Base-by-base conservation (phyloP, 371 early-diverging fungal species). In the Batrachochytrium dendrobatidis region DNA sequence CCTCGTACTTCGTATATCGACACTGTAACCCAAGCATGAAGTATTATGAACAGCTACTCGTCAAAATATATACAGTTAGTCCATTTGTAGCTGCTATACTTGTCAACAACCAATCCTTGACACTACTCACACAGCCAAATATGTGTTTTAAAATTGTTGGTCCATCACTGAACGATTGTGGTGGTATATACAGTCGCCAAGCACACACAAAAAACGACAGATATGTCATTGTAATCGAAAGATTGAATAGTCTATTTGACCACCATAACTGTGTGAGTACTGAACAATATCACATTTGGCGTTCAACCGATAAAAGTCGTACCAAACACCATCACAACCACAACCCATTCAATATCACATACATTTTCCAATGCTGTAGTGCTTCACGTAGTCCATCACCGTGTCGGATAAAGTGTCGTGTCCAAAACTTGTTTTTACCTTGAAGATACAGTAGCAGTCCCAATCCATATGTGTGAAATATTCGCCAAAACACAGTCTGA, bases 291-390 rank as follows among this genome's bases (percentile, higher is more conserved):
- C 15, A n/a, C 45, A 33, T 25, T 3, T 15, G 2, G 2, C 55
- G 31, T 51, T 46, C 4, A 35, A 58, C 43, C 17, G 28, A 34
- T 4, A 15, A 15, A 46, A 24, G 18, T 24, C 15, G 25, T 58
- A 7, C 25, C 7, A 44, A 7, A 18, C 6, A 53, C 7, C 8
- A 10, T 32, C 26, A 25, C 31, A n/a, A 32, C 31, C 51, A 3
- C 18, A 18, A 25, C 8, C 29, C 53, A 65, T 31, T 33, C 17
- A n/a, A 22, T 12, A 10, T n/a, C 22, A 64, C 68, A 67, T 67
- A 84, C 72, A 83, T 81, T 68, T 94, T 94, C 96, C 96, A 97
- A 73, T 88, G 88, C 52, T 84, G 72, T 64, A 94, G 95, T 0
- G 95, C 94, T 54, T 94, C 94, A 56, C 81, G 76, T 12, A 82